Base-by-base conservation (phyloP, 2,329 filamentous ascomycete species). In the Sporothrix protearum region DNA sequence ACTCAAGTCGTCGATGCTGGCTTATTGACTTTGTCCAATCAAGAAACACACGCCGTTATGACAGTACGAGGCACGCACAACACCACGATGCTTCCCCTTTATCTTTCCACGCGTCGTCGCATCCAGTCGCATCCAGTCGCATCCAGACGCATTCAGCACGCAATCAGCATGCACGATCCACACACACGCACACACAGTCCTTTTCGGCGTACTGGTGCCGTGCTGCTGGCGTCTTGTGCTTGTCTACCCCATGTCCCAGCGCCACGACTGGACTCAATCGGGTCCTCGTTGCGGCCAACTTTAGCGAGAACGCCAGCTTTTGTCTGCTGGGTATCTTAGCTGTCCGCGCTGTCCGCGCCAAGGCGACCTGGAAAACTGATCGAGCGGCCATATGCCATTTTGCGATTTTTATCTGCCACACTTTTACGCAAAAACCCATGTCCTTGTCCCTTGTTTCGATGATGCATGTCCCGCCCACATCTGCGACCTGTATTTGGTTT, bases 241-340 rank as follows among this genome's bases (percentile, higher is more conserved):
- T 12, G 16, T 57, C 2, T 47, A 16, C 28, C 53, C 53, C 14
- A 33, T 57, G 28, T 57, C 53, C 51, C 53, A 19, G 28, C 9
- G 12, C 28, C 53, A 57, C 12, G 28, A 14, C 12, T 30, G 28
- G 22, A 10, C 51, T 55, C 51, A 25, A 55, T 55, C 25, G 51
- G 51, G 49, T 25, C 49, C 49, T 25, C 8, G 12, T 22, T 59
- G 55, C 19, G 30, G 30, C 30, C 30, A 10, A 36, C 14, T 36
- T 59, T 36, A 59, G 55, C 55, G 55, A 59, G 55, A 39, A 36
- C 55, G 30, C 55, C 30, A 59, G 55, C 55, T 59, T 39, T 39
- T n/a, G n/a, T 2, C 9, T 53, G 22, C 6, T 25, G 49, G 49
- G 33, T n/a, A n/a, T 51, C 5, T 16, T 19, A 25, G 49, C n/a